These are phyloP conservation scores for Wickerhamiella hasegawae DNA, from an alignment of 805 yeast species.

Conservation along the genomic window DNA sequence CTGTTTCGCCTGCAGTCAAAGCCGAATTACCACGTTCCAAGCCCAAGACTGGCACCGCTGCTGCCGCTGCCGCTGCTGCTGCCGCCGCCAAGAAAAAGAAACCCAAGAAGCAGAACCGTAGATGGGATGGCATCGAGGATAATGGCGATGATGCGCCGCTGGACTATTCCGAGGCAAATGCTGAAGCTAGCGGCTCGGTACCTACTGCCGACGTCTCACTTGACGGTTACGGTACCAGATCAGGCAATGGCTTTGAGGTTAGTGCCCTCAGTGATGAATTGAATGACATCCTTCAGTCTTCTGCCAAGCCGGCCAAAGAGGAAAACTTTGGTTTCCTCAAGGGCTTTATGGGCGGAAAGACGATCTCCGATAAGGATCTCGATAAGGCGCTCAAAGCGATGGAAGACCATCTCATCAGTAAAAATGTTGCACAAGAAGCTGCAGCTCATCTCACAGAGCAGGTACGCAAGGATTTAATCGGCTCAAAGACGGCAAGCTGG, in stretches of 20 bases:
- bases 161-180: constrained; percentile 37
- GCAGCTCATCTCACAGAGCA: constrained; percentile 56
- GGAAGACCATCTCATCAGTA: constrained; percentile 61
- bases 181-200: constrained; percentile 26
- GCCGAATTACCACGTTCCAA: not conserved
- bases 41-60: not conserved
- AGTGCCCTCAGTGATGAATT: constrained; percentile 44
- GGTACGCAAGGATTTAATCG: constrained; percentile 53
- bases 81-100: constrained; percentile 7
- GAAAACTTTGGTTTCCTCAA: constrained; percentile 38
- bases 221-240: constrained; percentile 27
- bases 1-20: not conserved
- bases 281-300: constrained; percentile 24
- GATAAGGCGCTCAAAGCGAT: constrained; percentile 48
- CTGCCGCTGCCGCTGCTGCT: not conserved
- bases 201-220: constrained; percentile 12
- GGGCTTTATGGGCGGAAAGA: constrained; percentile 53
- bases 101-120: constrained; percentile 33
- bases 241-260: constrained; percentile 44
- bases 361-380: constrained; percentile 46
- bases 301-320: constrained; percentile 8
- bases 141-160: constrained; percentile 31
- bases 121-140: constrained; percentile 39
- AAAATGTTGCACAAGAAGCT: constrained; percentile 84
- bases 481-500: constrained; percentile 57